Evolutionary conservation across 2,329 filamentous ascomycete species (phyloP), one percentile per base, ranked within the genome.

Genomic region (Stromatinia cepivora): DNA sequence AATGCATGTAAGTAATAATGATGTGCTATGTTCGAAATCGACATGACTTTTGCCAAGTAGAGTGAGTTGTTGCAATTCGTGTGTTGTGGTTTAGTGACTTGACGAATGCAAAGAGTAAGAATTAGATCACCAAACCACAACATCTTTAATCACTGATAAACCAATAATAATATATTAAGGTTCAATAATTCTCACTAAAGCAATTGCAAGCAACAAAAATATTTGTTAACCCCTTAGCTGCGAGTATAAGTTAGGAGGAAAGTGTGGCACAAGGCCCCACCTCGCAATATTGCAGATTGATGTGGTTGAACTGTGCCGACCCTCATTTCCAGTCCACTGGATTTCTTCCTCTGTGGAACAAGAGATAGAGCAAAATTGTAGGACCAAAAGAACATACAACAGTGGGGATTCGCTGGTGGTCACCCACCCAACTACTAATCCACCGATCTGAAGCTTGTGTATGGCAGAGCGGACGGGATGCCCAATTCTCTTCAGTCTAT

Each of bases 391-490:
- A 4, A 63, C 61, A 63, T 63, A 63, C 61, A 63, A 63, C 61
- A 63, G 50, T 48, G 54, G 48, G 45, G 59, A 50, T 48, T 75
- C 73, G 73, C 73, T 75, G 56, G 56, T 58, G 56, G 73, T 75
- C 73, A 75, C 74, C 74, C 72, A 75, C 74, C 74, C 73, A 75
- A 75, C 74, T 75, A 75, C 74, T 75, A 75, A 74, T 74, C 73
- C 69, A 66, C 73, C 73, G 73, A 75, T 75, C 71, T 75, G 71
- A 72, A 69, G 73, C 73, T 76, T 75, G 66, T 75, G 72, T 74
- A 75, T 73, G 72, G 73, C 72, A 75, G 73, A 75, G 73, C 73
- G 72, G 74, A 75, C 74, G 72, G 73, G 74, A 75, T 75, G 74
- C 73, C 72, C 72, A 75, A 67, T 73, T 73, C 63, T 73, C 72